Conservation (phyloP, 495 filamentous ascomycete species). For the Penicillium salamii region DNA sequence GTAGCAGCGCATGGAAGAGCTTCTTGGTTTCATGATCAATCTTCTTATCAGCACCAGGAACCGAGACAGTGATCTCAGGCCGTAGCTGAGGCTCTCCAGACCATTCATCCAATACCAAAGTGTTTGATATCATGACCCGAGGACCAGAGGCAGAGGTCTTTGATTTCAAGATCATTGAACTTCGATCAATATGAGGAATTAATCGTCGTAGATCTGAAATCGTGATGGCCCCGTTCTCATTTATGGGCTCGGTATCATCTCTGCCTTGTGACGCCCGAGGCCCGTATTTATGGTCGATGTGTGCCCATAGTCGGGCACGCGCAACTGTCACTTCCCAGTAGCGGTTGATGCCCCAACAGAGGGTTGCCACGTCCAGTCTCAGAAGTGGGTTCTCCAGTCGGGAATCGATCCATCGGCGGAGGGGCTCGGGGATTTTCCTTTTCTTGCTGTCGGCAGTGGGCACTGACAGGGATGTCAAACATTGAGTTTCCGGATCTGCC, state of each 20-base stretch:
- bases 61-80: conserved; percentile 35
- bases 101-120: conserved; percentile 37
- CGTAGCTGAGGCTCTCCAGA: conserved; percentile 38
- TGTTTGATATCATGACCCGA: conserved; percentile 33
- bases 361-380: conserved; percentile 39
- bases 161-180: conserved; percentile 36
- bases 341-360: conserved; percentile 43
- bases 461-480: conserved; percentile 31
- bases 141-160: conserved; percentile 10
- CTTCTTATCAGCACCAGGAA: conserved; percentile 18
- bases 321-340: conserved; percentile 42
- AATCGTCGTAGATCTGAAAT: conserved; percentile 28
- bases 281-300: conserved; percentile 27
- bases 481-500: conserved; percentile 38
- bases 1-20: conserved; percentile 39
- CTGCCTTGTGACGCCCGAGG: not conserved
- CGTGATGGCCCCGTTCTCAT: conserved; percentile 13
- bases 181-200: conserved; percentile 39
- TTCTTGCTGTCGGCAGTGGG: conserved; percentile 22
- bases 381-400: conserved; percentile 36
- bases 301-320: conserved; percentile 39
- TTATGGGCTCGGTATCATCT: not conserved
- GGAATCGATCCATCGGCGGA: conserved; percentile 42
- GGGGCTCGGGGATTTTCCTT: conserved; percentile 24
- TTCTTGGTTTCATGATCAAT: conserved; percentile 39